These are phyloP conservation scores for Triticum turgidum DNA, from an alignment of 176 grass and related monocot genomes.

Conservation along the genomic window DNA sequence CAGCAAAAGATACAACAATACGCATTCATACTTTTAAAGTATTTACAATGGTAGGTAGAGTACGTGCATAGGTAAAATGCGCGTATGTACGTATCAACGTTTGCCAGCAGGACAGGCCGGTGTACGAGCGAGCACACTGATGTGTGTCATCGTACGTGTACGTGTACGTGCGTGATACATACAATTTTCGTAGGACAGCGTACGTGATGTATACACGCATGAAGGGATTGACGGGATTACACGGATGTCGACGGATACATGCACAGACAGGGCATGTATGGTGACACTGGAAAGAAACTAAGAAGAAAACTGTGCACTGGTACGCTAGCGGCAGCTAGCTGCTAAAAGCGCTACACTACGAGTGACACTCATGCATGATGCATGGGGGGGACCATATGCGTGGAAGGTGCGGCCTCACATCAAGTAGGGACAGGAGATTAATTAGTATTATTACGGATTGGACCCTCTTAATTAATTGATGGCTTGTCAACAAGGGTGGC, in stretches of 20 bases:
- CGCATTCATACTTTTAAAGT: not conserved
- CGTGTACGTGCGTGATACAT: not conserved
- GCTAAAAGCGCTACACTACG: conserved; percentile 16
- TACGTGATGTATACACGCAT: not conserved
- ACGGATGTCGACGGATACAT: not conserved
- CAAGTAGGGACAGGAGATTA: conserved; percentile 46
- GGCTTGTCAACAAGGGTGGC: conserved; percentile 33
- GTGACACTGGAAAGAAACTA: not conserved
- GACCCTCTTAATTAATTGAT: conserved; percentile 44
- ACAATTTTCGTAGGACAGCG: not conserved
- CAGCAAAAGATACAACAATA: not conserved
- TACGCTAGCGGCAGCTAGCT: conserved; percentile 15
- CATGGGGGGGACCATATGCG: conserved; percentile 27
- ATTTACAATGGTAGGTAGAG: not conserved
- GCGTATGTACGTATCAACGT: not conserved
- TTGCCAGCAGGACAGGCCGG: not conserved
- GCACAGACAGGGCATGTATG: conserved; percentile 1
- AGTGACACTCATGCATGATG: conserved; percentile 13
- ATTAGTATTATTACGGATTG: conserved; percentile 35
- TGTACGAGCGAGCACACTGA: not conserved
- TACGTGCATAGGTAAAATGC: not conserved
- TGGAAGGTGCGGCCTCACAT: conserved; percentile 52
- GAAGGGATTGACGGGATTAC: not conserved
- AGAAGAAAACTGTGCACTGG: not conserved
- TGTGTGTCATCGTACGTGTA: not conserved